Evolutionary conservation across 1,284 basidiomycete species (phyloP), one percentile per base, ranked within the genome.

Genomic region (Papiliotrema laurentii): DNA sequence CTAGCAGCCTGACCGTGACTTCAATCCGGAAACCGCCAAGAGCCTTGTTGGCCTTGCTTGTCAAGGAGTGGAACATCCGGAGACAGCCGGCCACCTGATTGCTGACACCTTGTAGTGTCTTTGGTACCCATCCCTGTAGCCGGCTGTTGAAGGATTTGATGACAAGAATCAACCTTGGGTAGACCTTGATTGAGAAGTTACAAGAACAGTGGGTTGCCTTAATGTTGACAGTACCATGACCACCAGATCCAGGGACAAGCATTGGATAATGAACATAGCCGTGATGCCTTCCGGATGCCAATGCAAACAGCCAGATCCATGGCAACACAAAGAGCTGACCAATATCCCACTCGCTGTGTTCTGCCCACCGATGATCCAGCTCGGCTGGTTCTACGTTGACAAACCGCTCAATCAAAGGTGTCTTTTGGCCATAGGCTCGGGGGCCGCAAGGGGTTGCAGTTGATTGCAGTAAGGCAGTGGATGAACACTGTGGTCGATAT

Each of bases 1-100:
- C 16, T 43, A 9, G n/a, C 5, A 16, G 49, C 49, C 24, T 51
- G 19, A 41, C 37, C 5, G 49, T 51, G 21, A 51, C 49, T 19
- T 52, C 50, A 7, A 52, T 43, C 24, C 50, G n/a, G 42, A 51
- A 48, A 14, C 50, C 46, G 4, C 50, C 50, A 37, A 48, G 30
- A 14, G 30, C 43, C 30, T 21, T 24, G 31, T 16, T 21, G 26
- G 27, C 40, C 40, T 41, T 46, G 34, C 36, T 30, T 24, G 45
- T 26, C 24, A 46, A 33, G 30, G 19, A 22, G 45, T 46, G 46
- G 25, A 47, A 41, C 46, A 47, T 47, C 25, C 31, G 38, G 6
- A 47, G 46, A 22, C 5, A 16, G 9, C 24, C 38, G 5, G 38
- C 24, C 24, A 47, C 38, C 31, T 47, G 46, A 31, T 47, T 47